phyloP scores from a whole-genome alignment of 2,329 filamentous ascomycete genomes.

The Xylaria sp. region DNA sequence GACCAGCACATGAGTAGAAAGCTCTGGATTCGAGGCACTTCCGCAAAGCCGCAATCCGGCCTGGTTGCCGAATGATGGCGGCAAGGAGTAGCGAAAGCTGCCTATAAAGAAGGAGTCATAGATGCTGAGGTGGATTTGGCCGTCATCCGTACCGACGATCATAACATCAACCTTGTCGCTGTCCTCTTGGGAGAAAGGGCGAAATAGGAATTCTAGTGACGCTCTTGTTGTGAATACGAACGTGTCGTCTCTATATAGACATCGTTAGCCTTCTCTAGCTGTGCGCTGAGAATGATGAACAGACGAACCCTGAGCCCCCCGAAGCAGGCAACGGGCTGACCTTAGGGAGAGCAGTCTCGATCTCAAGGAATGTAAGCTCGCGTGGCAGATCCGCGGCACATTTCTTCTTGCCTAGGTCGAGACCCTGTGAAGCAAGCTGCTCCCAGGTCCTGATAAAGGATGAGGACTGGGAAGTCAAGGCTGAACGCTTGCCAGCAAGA shows the following conservation, averaged over 20 bases:
- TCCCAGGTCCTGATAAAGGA: slow-evolving; percentile 47
- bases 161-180: slow-evolving; percentile 83
- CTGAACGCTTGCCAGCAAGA: slow-evolving; percentile 49
- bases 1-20: slow-evolving; percentile 81
- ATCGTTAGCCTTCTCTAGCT: slow-evolving; percentile 36
- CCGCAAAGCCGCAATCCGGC: slow-evolving; percentile 56
- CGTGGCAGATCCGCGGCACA: slow-evolving; percentile 70
- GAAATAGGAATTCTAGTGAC: slow-evolving; percentile 77
- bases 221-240: slow-evolving; percentile 75
- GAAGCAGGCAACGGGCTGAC: slow-evolving; percentile 76
- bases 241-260: slow-evolving; percentile 61
- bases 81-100: slow-evolving; percentile 64
- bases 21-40: slow-evolving; percentile 78
- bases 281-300: slow-evolving; percentile 12
- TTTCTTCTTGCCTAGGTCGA: slow-evolving; percentile 46
- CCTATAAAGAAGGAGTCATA: slow-evolving; percentile 89
- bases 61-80: slow-evolving; percentile 45
- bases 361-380: slow-evolving; percentile 78
- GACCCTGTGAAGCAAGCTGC: slow-evolving; percentile 46
- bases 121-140: slow-evolving; percentile 79
- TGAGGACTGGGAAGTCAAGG: slow-evolving; percentile 33
- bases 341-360: slow-evolving; percentile 80
- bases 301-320: slow-evolving; percentile 70
- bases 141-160: slow-evolving; percentile 77
- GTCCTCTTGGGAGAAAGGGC: slow-evolving; percentile 69